These are phyloP conservation scores for Kwoniella shivajii DNA, from an alignment of 1,284 basidiomycete species.

Conservation along the genomic window DNA sequence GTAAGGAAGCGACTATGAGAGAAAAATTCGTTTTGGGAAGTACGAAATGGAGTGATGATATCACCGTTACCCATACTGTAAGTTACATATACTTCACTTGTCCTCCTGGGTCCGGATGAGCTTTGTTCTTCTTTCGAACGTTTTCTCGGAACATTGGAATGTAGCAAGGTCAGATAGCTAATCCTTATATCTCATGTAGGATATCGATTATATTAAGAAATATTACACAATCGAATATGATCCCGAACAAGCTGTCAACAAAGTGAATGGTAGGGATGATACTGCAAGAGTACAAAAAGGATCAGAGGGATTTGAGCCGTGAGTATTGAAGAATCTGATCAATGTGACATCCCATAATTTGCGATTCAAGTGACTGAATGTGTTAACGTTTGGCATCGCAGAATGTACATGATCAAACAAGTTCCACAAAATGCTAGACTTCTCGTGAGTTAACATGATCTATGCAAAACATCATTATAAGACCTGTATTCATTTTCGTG, in stretches of 20 bases:
- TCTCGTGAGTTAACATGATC: slow-evolving; percentile 24
- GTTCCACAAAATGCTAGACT: slow-evolving; percentile 39
- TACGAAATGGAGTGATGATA: slow-evolving; percentile 58
- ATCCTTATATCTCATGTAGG: too few species aligned
- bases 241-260: slow-evolving; percentile 30
- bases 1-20: slow-evolving; percentile 61
- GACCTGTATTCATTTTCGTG: not conserved
- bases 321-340: too few species aligned
- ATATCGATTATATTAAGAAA: slow-evolving; percentile 49
- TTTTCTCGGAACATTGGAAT: too few species aligned
- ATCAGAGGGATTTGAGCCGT: slow-evolving; percentile 45
- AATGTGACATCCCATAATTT: too few species aligned
- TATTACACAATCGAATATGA: slow-evolving; percentile 47
- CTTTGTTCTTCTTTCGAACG: too few species aligned
- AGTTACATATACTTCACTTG: slow-evolving; percentile 5
- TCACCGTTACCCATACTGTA: slow-evolving; percentile 49
- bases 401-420: slow-evolving; percentile 52
- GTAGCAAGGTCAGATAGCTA: too few species aligned
- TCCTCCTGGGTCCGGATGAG: too few species aligned
- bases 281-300: slow-evolving; percentile 36
- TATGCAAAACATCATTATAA: too few species aligned
- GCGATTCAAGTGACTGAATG: too few species aligned
- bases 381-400: not conserved
- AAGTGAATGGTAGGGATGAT: slow-evolving; percentile 42
- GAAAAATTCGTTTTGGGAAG: slow-evolving; percentile 65